Conservation (phyloP, 202 grass and related monocot genomes). For the Brachypodium distachyon region DNA sequence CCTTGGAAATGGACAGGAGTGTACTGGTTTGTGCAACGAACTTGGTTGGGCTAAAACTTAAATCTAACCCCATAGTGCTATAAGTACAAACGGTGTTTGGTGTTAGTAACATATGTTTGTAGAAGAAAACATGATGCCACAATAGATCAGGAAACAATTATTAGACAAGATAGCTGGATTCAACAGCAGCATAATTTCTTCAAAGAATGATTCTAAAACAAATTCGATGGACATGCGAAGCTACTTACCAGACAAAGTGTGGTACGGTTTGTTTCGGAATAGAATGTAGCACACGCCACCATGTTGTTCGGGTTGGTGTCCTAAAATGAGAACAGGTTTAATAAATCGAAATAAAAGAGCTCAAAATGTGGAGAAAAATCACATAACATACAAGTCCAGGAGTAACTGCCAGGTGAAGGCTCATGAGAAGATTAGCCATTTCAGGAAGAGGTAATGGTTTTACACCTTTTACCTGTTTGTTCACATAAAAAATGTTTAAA, state of each 20-base stretch:
- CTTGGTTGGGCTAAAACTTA: not conserved
- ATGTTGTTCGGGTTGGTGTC: slow-evolving; percentile 94
- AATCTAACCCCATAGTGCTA: not conserved
- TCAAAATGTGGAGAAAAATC: slow-evolving; percentile 2
- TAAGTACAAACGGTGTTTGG: not conserved
- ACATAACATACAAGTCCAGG: slow-evolving; percentile 82
- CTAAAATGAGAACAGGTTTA: slow-evolving; percentile 38
- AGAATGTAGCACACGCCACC: slow-evolving; percentile 83
- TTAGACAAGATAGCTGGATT: not conserved
- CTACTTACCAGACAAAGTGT: slow-evolving; percentile 91
- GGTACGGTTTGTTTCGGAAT: slow-evolving; percentile 68
- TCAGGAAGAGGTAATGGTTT: slow-evolving; percentile 81
- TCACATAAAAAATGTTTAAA: slow-evolving; percentile 1
- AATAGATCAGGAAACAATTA: not conserved
- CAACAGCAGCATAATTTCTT: not conserved
- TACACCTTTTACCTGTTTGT: slow-evolving; percentile 80
- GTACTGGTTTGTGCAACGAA: not conserved
- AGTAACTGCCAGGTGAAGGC: slow-evolving; percentile 76
- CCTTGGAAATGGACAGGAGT: not conserved
- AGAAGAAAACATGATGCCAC: not conserved
- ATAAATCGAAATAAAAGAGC: slow-evolving; percentile 21
- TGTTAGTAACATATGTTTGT: not conserved
- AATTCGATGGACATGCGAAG: not conserved
- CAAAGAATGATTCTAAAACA: not conserved
- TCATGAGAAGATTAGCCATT: slow-evolving; percentile 73